Percentiles rank a stretch among this genome's conserved stretches.
Evolutionary conservation across 768 basidiomycete species (phyloP).

Genomic region (Daedaleopsis sinensis): DNA sequence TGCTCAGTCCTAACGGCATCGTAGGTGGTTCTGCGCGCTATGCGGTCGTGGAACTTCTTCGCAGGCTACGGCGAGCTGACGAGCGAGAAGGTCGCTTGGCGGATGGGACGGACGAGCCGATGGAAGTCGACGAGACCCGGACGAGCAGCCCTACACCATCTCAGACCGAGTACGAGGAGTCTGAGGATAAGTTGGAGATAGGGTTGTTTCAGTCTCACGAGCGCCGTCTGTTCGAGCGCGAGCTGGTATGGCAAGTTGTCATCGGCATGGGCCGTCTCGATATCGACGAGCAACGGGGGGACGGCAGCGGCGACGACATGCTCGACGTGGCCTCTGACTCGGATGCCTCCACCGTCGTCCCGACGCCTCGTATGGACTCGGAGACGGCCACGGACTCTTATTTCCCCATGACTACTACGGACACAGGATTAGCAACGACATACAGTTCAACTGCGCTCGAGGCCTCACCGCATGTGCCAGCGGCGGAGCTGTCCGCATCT

Average conservation of each 20-base stretch:
- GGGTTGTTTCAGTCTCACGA: slow-evolving; percentile 59
- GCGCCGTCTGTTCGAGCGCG: slow-evolving; percentile 71
- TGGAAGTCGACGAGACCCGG: background rate
- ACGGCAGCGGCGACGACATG: slow-evolving; percentile 1
- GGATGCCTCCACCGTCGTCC: slow-evolving; percentile 19
- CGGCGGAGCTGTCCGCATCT: background rate
- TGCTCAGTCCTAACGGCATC: slow-evolving; percentile 76
- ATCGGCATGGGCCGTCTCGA: slow-evolving; percentile 85
- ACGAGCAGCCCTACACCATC: slow-evolving; percentile 12
- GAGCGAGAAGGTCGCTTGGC: slow-evolving; percentile 29
- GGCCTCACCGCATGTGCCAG: background rate
- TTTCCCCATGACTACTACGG: slow-evolving; percentile 15
- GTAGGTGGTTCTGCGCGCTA: slow-evolving; percentile 75
- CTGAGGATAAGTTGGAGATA: slow-evolving; percentile 35
- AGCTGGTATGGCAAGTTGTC: slow-evolving; percentile 84
- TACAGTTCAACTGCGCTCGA: background rate
- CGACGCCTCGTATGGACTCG: slow-evolving; percentile 15
- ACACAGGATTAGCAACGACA: slow-evolving; percentile 1
- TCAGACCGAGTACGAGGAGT: slow-evolving; percentile 25
- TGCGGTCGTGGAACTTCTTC: slow-evolving; percentile 78
- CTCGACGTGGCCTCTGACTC: slow-evolving; percentile 8
- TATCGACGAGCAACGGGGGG: slow-evolving; percentile 25
- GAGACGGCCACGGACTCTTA: slow-evolving; percentile 9
- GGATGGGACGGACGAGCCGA: background rate
- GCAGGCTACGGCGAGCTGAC: slow-evolving; percentile 67